Conservation (phyloP, 768 basidiomycete genomes). For the Mycena amicta region DNA sequence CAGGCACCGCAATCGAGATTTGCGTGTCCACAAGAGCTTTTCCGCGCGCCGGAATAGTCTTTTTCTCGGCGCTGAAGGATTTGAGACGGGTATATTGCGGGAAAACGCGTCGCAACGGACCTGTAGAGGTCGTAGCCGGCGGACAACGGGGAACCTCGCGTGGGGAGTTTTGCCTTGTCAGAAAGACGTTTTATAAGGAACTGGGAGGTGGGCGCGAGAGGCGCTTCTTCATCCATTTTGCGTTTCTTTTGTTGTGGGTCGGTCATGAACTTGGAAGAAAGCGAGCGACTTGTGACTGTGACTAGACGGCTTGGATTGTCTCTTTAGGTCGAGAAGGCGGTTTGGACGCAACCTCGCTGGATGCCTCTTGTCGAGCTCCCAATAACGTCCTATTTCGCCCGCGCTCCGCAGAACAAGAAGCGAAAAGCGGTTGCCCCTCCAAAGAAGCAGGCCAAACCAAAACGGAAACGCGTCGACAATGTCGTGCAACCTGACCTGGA, state of each 20-base stretch:
- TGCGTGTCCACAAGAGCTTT: conserved; percentile 93
- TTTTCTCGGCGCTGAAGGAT: conserved; percentile 73
- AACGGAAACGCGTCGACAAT: conserved; percentile 8
- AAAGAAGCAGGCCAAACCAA: conserved; percentile 2
- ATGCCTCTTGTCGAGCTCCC: conserved; percentile 18
- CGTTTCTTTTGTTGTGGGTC: conserved; percentile 2
- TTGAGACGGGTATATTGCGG: conserved; percentile 1
- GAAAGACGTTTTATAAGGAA: conserved; percentile 87
- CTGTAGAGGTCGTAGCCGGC: conserved; percentile 97
- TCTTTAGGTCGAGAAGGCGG: neutral
- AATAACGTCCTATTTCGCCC: conserved; percentile 23
- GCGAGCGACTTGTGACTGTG: conserved; percentile 1
- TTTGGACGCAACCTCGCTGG: neutral
- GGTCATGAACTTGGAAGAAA: neutral
- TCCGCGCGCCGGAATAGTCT: conserved; percentile 82
- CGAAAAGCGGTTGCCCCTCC: conserved; percentile 4
- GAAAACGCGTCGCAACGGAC: conserved; percentile 42
- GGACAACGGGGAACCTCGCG: conserved; percentile 80
- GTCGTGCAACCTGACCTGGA: conserved; percentile 3
- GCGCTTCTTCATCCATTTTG: conserved; percentile 18
- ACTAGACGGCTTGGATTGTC: too few species aligned
- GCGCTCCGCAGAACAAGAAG: conserved; percentile 10
- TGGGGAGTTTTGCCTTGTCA: conserved; percentile 80
- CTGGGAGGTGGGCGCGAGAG: conserved; percentile 44
- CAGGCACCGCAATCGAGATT: conserved; percentile 90